phyloP scores from a whole-genome alignment of 2,329 filamentous ascomycete species.

The Venturia oleaginea region DNA sequence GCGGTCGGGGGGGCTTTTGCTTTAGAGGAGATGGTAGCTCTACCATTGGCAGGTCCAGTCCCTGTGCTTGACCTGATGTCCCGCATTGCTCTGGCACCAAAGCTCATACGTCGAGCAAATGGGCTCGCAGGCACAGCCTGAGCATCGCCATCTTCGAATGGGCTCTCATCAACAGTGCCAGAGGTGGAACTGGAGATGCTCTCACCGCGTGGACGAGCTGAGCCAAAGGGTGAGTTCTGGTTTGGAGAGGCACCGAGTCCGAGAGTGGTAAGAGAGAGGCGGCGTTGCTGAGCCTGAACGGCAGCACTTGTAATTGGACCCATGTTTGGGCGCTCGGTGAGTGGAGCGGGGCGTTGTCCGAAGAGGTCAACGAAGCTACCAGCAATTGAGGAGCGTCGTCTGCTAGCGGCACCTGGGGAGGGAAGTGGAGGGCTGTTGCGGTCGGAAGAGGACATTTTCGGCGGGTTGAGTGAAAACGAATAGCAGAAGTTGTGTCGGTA shows the following conservation, averaged over 20 bases:
- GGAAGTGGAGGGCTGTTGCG: slow-evolving; percentile 32
- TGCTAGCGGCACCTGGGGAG: slow-evolving; percentile 27
- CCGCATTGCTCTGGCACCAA: slow-evolving; percentile 70
- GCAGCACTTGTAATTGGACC: slow-evolving; percentile 41
- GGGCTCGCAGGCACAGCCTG: slow-evolving; percentile 58
- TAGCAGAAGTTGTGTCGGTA: not conserved
- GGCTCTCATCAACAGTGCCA: slow-evolving; percentile 40
- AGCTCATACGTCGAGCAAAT: slow-evolving; percentile 79
- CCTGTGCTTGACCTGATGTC: slow-evolving; percentile 39
- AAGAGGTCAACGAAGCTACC: slow-evolving; percentile 42
- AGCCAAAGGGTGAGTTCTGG: slow-evolving; percentile 33
- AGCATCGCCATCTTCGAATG: slow-evolving; percentile 50
- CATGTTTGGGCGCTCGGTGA: slow-evolving; percentile 22
- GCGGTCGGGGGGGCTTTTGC: slow-evolving; percentile 42
- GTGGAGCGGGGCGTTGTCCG: slow-evolving; percentile 21
- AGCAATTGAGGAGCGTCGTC: slow-evolving; percentile 39
- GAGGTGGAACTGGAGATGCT: slow-evolving; percentile 40
- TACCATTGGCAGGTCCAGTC: slow-evolving; percentile 38
- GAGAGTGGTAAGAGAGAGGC: slow-evolving; percentile 41
- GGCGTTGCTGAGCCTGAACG: slow-evolving; percentile 39
- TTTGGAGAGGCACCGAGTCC: slow-evolving; percentile 37
- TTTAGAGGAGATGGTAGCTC: slow-evolving; percentile 38
- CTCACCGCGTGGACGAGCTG: slow-evolving; percentile 33
- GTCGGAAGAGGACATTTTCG: slow-evolving; percentile 20
- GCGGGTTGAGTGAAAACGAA: not conserved